Evolutionary conservation across 768 basidiomycete genomes (phyloP).

Genomic region (Agrocybe praecox): DNA sequence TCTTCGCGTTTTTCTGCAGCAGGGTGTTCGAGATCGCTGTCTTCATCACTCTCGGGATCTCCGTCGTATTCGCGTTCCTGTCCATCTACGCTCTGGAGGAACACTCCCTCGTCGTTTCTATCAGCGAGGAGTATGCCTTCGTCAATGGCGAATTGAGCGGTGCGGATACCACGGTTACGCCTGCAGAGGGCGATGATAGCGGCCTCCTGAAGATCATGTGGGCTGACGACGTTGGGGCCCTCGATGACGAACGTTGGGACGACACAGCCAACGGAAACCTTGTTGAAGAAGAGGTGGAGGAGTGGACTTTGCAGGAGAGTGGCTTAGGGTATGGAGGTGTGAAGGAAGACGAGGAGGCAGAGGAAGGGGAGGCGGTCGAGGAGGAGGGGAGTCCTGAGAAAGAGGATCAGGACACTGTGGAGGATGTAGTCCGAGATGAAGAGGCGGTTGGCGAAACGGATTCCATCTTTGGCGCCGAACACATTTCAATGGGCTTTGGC

Average conservation of each 20-base stretch:
- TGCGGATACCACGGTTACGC: neutral
- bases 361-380: no score
- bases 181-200: no score
- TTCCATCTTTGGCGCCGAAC: neutral
- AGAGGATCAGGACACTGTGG: no score
- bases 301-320: neutral
- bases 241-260: neutral
- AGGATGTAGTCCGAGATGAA: neutral
- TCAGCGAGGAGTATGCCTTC: neutral
- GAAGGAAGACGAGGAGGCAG: no score
- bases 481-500: neutral
- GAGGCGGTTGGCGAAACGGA: neutral
- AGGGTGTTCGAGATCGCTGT: neutral
- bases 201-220: no score
- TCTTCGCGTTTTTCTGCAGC: neutral
- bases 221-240: no score
- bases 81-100: neutral
- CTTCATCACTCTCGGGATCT: neutral
- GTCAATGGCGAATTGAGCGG: neutral
- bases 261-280: neutral
- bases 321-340: no score
- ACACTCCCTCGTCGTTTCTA: neutral
- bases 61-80: neutral
- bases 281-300: neutral
- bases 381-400: no score